Evolutionary conservation across 73 alveolate genomes (phyloP), one percentile per base, ranked within the genome.

Genomic region (Paramecium sexaurelia): DNA sequence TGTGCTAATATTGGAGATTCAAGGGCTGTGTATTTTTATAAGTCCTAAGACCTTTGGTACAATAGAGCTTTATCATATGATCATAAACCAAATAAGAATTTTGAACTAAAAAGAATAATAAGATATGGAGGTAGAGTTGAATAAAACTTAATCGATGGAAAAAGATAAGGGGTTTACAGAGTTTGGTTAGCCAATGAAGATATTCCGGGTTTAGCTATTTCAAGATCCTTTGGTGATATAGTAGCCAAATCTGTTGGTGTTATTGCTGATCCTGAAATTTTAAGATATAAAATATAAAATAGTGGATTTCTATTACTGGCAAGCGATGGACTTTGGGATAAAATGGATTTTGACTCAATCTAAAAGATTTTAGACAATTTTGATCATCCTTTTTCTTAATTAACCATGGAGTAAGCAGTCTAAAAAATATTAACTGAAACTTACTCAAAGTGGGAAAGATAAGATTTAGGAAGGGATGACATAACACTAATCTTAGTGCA

Each of bases 1-100:
- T 78, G 89, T 68, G 95, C 92, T 6, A 89, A 86, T 29, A 93
- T 92, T n/a, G 96, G 96, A 22, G 94, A 92, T 55, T 87, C 94
- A 17, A 92, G 94, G 55, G 96, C 95, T 55, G 88, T 40, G 5
- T 55, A 13, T 32, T 82, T 78, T 19, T 56, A 83, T 17, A 35
- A 32, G n/a, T 27, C 51, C 7, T 6, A 26, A 32, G 69, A 43
- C 7, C 89, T 75, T 11, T 75, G 61, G 69, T 75, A 75, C 27
- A 75, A 40, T 43, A 75, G 69, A 35, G 24, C 78, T 11, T 61
- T 61, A 61, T 88, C 96, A 15, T n/a, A 61, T 22, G 96, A 92
- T 40, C 96, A 92, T 66, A 92, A 87, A 78, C 95, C 95, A 1
- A 71, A 91, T 56, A 22, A 68, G 40, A 56, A 56, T 19, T 40